These are phyloP conservation scores for Suillus weaverae DNA, from an alignment of 768 basidiomycete genomes.

Conservation along the genomic window DNA sequence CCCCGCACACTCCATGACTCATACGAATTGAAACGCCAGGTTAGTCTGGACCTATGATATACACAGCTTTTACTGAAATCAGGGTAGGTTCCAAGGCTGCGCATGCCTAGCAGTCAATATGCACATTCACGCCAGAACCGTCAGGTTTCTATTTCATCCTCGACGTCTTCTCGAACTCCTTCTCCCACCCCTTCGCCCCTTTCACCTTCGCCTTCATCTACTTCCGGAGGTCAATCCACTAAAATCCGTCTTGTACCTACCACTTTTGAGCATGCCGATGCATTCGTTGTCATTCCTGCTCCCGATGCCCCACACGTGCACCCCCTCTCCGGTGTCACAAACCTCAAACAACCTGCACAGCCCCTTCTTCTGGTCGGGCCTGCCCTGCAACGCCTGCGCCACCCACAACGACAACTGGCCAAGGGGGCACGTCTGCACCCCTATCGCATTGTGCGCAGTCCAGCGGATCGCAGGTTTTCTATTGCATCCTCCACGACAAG, in stretches of 20 bases:
- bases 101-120: background rate
- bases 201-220: slow-evolving; percentile 15
- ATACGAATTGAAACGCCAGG: slow-evolving; percentile 12
- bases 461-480: slow-evolving; percentile 14
- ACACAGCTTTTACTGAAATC: background rate
- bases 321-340: slow-evolving; percentile 13
- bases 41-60: slow-evolving; percentile 10
- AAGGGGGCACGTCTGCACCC: slow-evolving; percentile 56
- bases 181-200: slow-evolving; percentile 34
- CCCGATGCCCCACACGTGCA: slow-evolving; percentile 24
- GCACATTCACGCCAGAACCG: slow-evolving; percentile 22
- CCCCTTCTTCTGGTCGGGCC: slow-evolving; percentile 52
- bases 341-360: slow-evolving; percentile 8
- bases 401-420: slow-evolving; percentile 39
- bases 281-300: slow-evolving; percentile 47
- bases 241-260: slow-evolving; percentile 49
- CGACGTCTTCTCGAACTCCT: slow-evolving; percentile 40
- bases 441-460: slow-evolving; percentile 45
- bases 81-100: slow-evolving; percentile 1
- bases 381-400: slow-evolving; percentile 47
- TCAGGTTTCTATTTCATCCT: slow-evolving; percentile 40
- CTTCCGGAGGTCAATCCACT: slow-evolving; percentile 12
- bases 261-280: slow-evolving; percentile 53
- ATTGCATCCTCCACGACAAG: background rate
- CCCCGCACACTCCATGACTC: slow-evolving; percentile 18